A percentile compares a stretch with the other conserved stretches of the same genome.
phyloP scores from a whole-genome alignment of 768 basidiomycete genomes.

The Polyporus arcularius region DNA sequence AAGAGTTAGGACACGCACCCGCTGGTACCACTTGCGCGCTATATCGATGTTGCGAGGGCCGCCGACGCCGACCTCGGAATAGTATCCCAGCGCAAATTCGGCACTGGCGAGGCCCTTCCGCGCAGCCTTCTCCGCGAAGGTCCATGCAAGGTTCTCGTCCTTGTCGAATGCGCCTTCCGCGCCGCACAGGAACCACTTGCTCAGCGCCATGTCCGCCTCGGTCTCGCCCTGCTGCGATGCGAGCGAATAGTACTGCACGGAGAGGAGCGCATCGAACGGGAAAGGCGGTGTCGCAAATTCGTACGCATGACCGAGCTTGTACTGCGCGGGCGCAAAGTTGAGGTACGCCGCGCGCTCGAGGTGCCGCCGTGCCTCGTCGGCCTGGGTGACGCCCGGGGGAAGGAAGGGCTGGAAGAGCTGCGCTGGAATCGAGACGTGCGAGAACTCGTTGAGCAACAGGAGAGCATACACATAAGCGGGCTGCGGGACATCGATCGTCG shows the following conservation, averaged over 20 bases:
- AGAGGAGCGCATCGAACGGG: slow-evolving; percentile 84
- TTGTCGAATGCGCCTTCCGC: slow-evolving; percentile 77
- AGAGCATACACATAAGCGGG: slow-evolving; percentile 90
- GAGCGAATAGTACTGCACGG: slow-evolving; percentile 86
- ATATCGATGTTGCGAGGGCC: slow-evolving; percentile 59
- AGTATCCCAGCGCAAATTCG: slow-evolving; percentile 96
- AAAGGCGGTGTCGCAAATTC: slow-evolving; percentile 88
- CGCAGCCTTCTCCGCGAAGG: slow-evolving; percentile 89
- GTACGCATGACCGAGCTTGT: slow-evolving; percentile 90
- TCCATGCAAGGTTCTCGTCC: slow-evolving; percentile 82
- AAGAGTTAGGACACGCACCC: slow-evolving; percentile 38
- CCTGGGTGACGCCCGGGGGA: slow-evolving; percentile 46
- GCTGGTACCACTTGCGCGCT: slow-evolving; percentile 78
- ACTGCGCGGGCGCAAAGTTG: slow-evolving; percentile 83
- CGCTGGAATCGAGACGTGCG: slow-evolving; percentile 56
- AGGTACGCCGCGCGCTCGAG: slow-evolving; percentile 87
- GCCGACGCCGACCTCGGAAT: slow-evolving; percentile 90
- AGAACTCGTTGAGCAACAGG: slow-evolving; percentile 81
- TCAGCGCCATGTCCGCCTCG: slow-evolving; percentile 96
- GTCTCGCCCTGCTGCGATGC: slow-evolving; percentile 84
- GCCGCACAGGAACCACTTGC: slow-evolving; percentile 97
- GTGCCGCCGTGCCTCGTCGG: slow-evolving; percentile 69
- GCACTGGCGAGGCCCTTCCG: slow-evolving; percentile 74
- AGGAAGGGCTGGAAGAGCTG: slow-evolving; percentile 56
- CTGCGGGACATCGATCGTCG: slow-evolving; percentile 77